Evolutionary conservation across 805 yeast species (phyloP).

Genomic region (Ogataea corticis): DNA sequence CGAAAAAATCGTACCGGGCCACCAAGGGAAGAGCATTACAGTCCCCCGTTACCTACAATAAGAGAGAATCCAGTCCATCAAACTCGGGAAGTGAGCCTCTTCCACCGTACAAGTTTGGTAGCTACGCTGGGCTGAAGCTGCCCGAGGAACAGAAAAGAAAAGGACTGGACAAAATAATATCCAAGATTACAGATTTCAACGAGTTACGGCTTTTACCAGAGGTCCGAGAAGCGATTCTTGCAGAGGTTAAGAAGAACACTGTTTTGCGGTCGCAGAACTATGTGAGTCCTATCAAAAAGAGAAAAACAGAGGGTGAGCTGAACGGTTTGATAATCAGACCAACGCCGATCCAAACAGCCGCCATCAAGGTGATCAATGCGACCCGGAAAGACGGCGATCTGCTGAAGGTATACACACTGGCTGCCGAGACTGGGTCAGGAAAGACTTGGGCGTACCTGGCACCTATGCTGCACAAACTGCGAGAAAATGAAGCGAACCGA

Average conservation of each 20-base stretch:
- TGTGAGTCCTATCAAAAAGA: conserved; percentile 29
- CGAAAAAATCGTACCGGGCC: conserved; percentile 7
- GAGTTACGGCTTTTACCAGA: conserved; percentile 66
- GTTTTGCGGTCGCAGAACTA: conserved; percentile 39
- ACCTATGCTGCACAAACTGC: conserved; percentile 68
- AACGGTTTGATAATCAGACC: conserved; percentile 50
- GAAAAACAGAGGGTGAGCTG: conserved; percentile 34
- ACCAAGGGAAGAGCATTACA: conserved; percentile 14
- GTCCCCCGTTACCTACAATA: background rate
- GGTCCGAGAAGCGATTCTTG: conserved; percentile 59
- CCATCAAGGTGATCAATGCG: conserved; percentile 57
- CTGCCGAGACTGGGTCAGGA: conserved; percentile 98
- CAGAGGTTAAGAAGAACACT: conserved; percentile 52
- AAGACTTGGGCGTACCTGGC: conserved; percentile 90
- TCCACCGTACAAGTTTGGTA: conserved; percentile 45
- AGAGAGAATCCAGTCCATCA: background rate
- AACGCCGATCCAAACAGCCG: conserved; percentile 81
- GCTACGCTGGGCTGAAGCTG: conserved; percentile 46
- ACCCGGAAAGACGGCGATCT: conserved; percentile 36
- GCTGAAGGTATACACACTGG: conserved; percentile 69
- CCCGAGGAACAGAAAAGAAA: conserved; percentile 38
- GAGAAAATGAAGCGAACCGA: conserved; percentile 50
- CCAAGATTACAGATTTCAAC: conserved; percentile 62
- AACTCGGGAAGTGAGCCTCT: conserved; percentile 12
- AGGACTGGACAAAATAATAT: conserved; percentile 41